Conservation (phyloP, 2,329 filamentous ascomycete genomes). For the Dactylonectria macrodidyma region DNA sequence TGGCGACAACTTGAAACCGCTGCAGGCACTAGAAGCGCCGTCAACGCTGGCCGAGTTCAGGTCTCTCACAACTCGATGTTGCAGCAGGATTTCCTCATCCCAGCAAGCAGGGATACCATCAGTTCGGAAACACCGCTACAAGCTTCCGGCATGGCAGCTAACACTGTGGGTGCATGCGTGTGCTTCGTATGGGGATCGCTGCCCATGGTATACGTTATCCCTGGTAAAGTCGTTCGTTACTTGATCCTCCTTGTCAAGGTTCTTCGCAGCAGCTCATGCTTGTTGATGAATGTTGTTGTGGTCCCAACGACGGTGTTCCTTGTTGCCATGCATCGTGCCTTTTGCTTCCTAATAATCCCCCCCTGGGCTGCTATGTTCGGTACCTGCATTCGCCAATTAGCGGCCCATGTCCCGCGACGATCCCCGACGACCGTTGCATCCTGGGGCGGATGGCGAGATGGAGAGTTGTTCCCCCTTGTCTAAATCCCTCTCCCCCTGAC, state of each 20-base stretch:
- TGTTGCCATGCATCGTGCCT: background rate
- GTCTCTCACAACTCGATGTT: conserved; percentile 21
- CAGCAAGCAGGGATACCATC: conserved; percentile 31
- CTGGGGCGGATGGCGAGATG: conserved; percentile 23
- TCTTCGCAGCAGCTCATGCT: background rate
- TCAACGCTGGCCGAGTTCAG: conserved; percentile 17
- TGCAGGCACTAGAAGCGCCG: conserved; percentile 22
- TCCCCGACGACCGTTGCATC: conserved; percentile 30
- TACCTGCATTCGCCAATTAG: conserved; percentile 33
- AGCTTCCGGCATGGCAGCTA: conserved; percentile 25
- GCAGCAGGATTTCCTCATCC: conserved; percentile 31
- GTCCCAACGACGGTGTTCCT: background rate
- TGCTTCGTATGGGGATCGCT: conserved; percentile 13
- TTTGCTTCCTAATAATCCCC: background rate
- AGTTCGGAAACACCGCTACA: conserved; percentile 28
- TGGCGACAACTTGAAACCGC: conserved; percentile 35
- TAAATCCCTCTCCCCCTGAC: conserved; percentile 7
- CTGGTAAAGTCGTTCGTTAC: background rate
- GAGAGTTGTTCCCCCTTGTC: conserved; percentile 15
- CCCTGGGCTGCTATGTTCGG: conserved; percentile 17
- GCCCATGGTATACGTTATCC: background rate
- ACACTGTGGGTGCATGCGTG: too few relatives aligned
- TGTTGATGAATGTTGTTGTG: background rate
- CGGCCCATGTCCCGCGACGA: conserved; percentile 31
- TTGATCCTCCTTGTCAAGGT: background rate